phyloP scores from a whole-genome alignment of 2,329 filamentous ascomycete genomes.

The Aspergillus aculeatinus region DNA sequence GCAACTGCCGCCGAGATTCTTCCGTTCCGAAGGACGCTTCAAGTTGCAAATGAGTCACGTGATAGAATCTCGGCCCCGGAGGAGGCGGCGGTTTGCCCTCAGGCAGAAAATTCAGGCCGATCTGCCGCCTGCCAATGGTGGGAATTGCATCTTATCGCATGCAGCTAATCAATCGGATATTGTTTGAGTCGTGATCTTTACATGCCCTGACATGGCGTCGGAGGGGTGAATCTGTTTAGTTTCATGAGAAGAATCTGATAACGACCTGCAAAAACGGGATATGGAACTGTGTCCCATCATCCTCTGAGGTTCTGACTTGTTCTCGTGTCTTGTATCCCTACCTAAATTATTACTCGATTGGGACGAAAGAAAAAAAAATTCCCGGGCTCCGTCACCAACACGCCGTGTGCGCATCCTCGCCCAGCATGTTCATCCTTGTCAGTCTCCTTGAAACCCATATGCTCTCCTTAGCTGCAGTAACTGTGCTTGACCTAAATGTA shows the following conservation, averaged over 20 bases:
- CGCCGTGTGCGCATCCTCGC: slow-evolving; percentile 3
- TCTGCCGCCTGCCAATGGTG: slow-evolving; percentile 23
- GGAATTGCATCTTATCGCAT: slow-evolving; percentile 5
- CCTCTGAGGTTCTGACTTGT: slow-evolving; percentile 5
- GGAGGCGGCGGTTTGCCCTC: not conserved
- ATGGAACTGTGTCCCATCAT: slow-evolving; percentile 17
- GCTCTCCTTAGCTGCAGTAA: not conserved
- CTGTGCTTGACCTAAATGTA: not conserved
- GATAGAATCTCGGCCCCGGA: slow-evolving; percentile 10
- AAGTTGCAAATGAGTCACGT: not conserved
- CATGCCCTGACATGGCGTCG: not conserved
- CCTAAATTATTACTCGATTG: not conserved
- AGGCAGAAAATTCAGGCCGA: slow-evolving; percentile 20
- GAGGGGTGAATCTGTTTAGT: not conserved
- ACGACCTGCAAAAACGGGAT: slow-evolving; percentile 9
- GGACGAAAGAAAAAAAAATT: slow-evolving; percentile 1
- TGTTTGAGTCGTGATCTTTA: not conserved
- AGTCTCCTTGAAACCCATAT: slow-evolving; percentile 28
- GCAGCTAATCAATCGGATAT: slow-evolving; percentile 3
- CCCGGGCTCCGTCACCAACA: slow-evolving; percentile 1
- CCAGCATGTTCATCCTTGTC: slow-evolving; percentile 53
- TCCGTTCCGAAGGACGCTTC: slow-evolving; percentile 20
- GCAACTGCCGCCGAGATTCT: slow-evolving; percentile 17
- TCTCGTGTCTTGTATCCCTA: slow-evolving; percentile 12
- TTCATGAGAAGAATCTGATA: not conserved